Base-by-base conservation (phyloP, 345 rosid species). In the Eucalyptus albens region DNA sequence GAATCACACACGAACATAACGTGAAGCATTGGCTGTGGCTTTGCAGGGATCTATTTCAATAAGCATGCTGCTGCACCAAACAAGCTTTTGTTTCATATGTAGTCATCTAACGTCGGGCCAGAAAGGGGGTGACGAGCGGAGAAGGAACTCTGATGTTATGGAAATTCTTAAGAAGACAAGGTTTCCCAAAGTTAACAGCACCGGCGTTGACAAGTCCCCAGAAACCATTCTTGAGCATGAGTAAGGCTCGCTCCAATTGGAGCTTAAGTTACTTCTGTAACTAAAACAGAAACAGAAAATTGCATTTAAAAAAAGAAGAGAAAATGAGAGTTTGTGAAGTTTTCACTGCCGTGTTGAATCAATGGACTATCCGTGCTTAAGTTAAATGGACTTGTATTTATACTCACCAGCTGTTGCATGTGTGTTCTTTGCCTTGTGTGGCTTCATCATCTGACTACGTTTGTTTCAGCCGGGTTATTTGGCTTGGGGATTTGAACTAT, bases 401-500 rank as follows among this genome's bases (percentile, higher is more conserved):
- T 37, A 11, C 44, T 72, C 82, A 72, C 82, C 44, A 72, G 44
- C 82, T 72, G 82, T 72, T 67, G 33, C 59, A 31, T 4, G 16
- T 22, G n/a, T 29, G 59, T 44, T 85, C 31, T 50, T 86, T 86
- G 60, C 87, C 53, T 33, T 19, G 60, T 24, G 47, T 14, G 44
- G 56, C n/a, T 31, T 62, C 72, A 86, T 86, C 31, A n/a, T 51
- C 16, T 89, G 16, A 89, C 88, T 89, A 87, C 15, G 14, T 87
- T 49, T 92, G 44, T 90, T 91, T 89, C 86, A 98, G 99, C 91
- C 99, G 99, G 88, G 92, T 98, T 69, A 96, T 98, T 90, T 98
- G 99, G 99, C 98, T 98, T 10, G 99, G 99, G 87, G 99, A 98
- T 91, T 89, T 98, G 91, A 98, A 98, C 91, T 98, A 98, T 91